phyloP scores from a whole-genome alignment of 495 filamentous ascomycete genomes.

The Thermothielavioides terrestris region DNA sequence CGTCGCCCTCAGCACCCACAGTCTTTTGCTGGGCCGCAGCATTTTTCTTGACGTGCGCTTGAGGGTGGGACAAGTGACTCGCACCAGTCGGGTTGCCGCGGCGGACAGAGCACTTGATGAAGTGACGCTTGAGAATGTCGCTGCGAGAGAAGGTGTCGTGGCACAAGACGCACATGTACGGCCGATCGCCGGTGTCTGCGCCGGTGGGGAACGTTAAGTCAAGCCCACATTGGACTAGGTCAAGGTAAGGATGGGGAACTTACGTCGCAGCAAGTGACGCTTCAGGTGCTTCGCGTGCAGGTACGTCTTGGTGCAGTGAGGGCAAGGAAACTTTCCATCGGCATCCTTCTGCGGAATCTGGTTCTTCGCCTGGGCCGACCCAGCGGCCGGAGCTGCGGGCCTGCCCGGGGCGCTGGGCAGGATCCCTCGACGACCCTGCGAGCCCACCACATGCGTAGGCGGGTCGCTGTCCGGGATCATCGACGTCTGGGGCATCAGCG shows the following conservation, averaged over 20 bases:
- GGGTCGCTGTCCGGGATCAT: slow-evolving; percentile 45
- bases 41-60: slow-evolving; percentile 74
- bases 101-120: slow-evolving; percentile 93
- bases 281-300: slow-evolving; percentile 96
- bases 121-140: slow-evolving; percentile 97
- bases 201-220: slow-evolving; percentile 17
- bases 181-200: slow-evolving; percentile 87
- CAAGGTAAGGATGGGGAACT: slow-evolving; percentile 39
- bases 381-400: slow-evolving; percentile 51
- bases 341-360: slow-evolving; percentile 86
- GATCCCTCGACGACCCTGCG: slow-evolving; percentile 81
- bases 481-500: slow-evolving; percentile 34
- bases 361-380: slow-evolving; percentile 60
- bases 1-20: slow-evolving; percentile 33
- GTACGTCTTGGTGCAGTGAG: slow-evolving; percentile 95
- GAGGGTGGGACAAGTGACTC: slow-evolving; percentile 84
- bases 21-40: slow-evolving; percentile 52
- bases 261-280: slow-evolving; percentile 87
- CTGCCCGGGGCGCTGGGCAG: slow-evolving; percentile 83
- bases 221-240: slow-evolving; percentile 10
- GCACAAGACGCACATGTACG: slow-evolving; percentile 94
- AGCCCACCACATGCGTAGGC: slow-evolving; percentile 85
- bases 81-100: slow-evolving; percentile 89
- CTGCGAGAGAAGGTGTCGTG: slow-evolving; percentile 97
- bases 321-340: slow-evolving; percentile 94